Conservation (phyloP, 1,284 basidiomycete species). For the Leccinum fuscescens region DNA sequence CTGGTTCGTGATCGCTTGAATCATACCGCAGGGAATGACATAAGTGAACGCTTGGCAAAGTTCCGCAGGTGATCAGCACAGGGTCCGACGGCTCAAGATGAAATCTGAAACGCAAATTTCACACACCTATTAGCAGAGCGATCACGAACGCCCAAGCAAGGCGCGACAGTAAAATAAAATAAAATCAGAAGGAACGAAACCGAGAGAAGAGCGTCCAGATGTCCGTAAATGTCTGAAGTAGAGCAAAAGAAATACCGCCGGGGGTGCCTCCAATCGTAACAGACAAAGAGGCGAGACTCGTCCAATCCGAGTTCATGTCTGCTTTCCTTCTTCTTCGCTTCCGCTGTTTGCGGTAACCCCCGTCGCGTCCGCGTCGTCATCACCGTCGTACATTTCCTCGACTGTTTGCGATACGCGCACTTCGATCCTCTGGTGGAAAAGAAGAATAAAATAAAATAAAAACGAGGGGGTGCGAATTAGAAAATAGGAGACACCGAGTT, state of each 20-base stretch:
- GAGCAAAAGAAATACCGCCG: neutral
- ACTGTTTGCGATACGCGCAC: neutral
- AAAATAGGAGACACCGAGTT: conserved; percentile 12
- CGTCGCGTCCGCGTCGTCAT: neutral
- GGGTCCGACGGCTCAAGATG: neutral
- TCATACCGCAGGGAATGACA: conserved; percentile 46
- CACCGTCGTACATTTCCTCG: neutral
- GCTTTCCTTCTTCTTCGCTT: neutral
- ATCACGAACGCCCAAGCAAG: conserved; percentile 38
- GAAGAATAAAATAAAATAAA: neutral
- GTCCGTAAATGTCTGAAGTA: neutral
- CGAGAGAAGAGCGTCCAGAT: neutral
- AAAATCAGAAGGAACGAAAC: neutral
- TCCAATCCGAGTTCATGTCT: neutral
- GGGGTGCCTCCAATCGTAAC: neutral
- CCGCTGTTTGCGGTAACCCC: neutral
- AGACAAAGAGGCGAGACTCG: neutral
- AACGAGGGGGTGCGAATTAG: neutral
- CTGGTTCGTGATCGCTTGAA: conserved; percentile 45
- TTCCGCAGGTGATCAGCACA: neutral
- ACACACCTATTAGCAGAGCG: conserved; percentile 37
- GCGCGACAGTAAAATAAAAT: neutral
- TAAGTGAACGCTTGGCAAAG: conserved; percentile 38
- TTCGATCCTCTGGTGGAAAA: neutral
- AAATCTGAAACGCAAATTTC: neutral